Evolutionary conservation across 2,329 filamentous ascomycete genomes (phyloP), one percentile per base, ranked within the genome.

Genomic region (Tolypocladium nubicola): DNA sequence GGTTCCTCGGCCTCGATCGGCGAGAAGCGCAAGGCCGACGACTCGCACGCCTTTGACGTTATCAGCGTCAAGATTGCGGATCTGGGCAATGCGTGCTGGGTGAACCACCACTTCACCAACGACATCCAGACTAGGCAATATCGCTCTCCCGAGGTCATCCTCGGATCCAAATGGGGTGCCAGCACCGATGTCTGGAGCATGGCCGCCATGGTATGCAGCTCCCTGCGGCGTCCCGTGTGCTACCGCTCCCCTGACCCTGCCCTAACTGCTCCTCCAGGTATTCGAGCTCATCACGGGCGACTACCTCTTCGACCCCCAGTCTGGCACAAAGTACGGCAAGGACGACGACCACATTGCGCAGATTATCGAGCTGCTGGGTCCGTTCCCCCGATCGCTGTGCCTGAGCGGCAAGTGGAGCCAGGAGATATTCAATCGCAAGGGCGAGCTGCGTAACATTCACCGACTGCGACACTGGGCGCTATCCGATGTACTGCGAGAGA

Each of bases 111-210:
- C 74, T 99, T 99, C 75, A 99, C 94, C 68, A 97, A 99, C 70
- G 94, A 99, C 71, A 99, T 99, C 67, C 94, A 99, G 72, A 99
- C 94, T 10, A 83, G 94, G 67, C 94, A 99, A 74, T 99, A 99
- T 73, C 83, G 94, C 58, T 97, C 94, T 1, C 94, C 94, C 1
- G 94, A 99, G 74, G 94, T 99, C 57, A 97, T 99, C 60, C 78
- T 99, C 23, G 94, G 94, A 43, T 85, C 91, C 3, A 97, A 97
- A 77, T 99, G 94, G 94, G 94, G 94, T 64, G 94, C 94, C n/a
- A 97, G 93, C 70, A 97, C 94, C 1, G 94, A 99, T 73, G 89
- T 97, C 9, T 99, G 94, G 94, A 97, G 93, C 75, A 99, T 99
- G 94, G 92, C 94, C 59, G 89, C 89, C 64, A 99, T 99, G 94